Evolutionary conservation across 2,329 filamentous ascomycete species (phyloP), one percentile per base, ranked within the genome.

Genomic region (Geosmithia flava): DNA sequence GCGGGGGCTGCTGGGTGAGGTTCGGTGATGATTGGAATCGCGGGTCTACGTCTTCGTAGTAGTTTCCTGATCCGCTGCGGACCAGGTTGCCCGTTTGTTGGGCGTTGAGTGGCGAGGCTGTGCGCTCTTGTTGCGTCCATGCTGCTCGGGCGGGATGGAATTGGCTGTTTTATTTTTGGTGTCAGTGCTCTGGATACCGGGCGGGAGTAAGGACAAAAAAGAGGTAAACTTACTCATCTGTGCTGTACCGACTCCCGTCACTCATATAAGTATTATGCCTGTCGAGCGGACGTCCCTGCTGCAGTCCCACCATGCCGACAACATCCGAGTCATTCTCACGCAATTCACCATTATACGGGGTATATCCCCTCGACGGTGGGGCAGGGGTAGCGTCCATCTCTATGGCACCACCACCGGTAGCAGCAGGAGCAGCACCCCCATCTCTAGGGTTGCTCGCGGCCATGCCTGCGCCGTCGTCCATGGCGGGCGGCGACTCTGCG

Each of bases 21-120:
- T 45, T 57, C 49, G 51, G 61, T 51, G 51, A 54, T 47, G 53
- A 75, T 33, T 81, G 85, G 59, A 96, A 97, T 49, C 82, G 85
- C 43, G 91, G 89, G 54, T 95, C 89, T 13, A 95, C 80, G 62
- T 97, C 91, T 71, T 97, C 93, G 60, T 94, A 95, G 66, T 97
- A 97, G 52, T 76, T 67, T 56, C 58, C 68, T 45, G 53, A 62
- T 51, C 55, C 47, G 58, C 60, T 41, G 57, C 56, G 16, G 64
- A 37, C 16, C 20, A 56, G 16, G 65, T 61, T 30, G 66, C 63
- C 41, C 11, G 33, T 37, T 3, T 37, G n/a, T 16, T 29, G 47
- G 7, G n/a, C 47, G 15, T 48, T n/a, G 15, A 44, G 41, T 39
- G 59, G 71, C 10, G 74, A 72, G n/a, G 68, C 68, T 45, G 64